Conservation (phyloP, 2,329 filamentous ascomycete genomes). For the Ceratocystis lukuohia region DNA sequence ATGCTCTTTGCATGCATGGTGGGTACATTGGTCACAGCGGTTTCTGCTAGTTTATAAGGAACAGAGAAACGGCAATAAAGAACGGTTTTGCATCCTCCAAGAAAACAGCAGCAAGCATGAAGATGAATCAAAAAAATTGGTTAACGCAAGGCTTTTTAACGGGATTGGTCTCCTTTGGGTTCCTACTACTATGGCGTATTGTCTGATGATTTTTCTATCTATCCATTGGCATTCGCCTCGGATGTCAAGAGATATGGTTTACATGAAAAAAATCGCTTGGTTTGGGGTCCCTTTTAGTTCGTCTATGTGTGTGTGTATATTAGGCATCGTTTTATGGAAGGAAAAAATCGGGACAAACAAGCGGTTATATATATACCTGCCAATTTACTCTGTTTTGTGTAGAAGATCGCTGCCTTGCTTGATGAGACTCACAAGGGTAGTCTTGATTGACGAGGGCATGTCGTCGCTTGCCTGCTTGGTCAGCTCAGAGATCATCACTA, state of each 20-base stretch:
- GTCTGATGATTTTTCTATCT: slow-evolving; percentile 16
- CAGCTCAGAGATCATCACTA: slow-evolving; percentile 45
- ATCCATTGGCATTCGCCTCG: slow-evolving; percentile 10
- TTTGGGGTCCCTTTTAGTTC: background rate
- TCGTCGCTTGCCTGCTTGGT: slow-evolving; percentile 32
- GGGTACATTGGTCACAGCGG: slow-evolving; percentile 17
- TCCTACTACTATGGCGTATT: slow-evolving; percentile 22
- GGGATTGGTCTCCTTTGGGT: slow-evolving; percentile 29
- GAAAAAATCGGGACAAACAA: background rate
- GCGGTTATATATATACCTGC: background rate
- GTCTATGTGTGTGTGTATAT: slow-evolving; percentile 4
- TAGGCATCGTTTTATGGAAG: background rate
- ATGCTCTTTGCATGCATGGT: slow-evolving; percentile 17
- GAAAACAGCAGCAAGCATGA: slow-evolving; percentile 7
- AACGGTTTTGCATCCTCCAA: slow-evolving; percentile 27
- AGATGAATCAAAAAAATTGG: slow-evolving; percentile 19
- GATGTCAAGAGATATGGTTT: slow-evolving; percentile 3
- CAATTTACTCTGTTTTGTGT: slow-evolving; percentile 21
- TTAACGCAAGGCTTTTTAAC: slow-evolving; percentile 24
- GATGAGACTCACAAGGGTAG: slow-evolving; percentile 36
- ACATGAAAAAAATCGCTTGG: slow-evolving; percentile 2
- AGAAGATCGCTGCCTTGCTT: slow-evolving; percentile 37
- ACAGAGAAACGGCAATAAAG: slow-evolving; percentile 20
- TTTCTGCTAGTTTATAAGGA: slow-evolving; percentile 19
- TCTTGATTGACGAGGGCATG: slow-evolving; percentile 30